These are phyloP conservation scores for Apophysomyces sp. DNA, from an alignment of 371 early-diverging fungal genomes.

Conservation along the genomic window DNA sequence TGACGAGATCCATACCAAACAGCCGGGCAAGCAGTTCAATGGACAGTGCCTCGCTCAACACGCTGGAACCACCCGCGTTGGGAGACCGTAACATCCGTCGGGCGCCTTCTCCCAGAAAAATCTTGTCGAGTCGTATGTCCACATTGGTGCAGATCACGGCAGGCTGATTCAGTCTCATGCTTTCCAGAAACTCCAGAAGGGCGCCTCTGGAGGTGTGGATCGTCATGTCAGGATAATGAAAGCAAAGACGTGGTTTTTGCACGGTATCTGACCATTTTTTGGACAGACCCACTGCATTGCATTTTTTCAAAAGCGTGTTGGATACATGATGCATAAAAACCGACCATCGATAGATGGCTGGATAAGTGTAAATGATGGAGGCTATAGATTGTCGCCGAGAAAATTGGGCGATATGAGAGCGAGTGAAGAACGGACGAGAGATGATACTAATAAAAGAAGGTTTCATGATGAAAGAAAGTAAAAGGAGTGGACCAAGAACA, in stretches of 20 bases:
- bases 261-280: neutral
- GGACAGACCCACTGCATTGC: neutral
- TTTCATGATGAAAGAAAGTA: neutral
- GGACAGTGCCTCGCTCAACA: conserved; percentile 55
- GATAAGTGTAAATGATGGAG: neutral
- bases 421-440: neutral
- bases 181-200: conserved; percentile 10
- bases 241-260: conserved; percentile 3
- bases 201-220: conserved; percentile 23
- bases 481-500: neutral
- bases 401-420: neutral
- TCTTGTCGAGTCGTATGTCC: neutral
- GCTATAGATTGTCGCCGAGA: neutral
- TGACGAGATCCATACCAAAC: conserved; percentile 40
- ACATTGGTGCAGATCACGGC: conserved; percentile 21
- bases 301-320: neutral
- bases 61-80: conserved; percentile 56
- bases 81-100: conserved; percentile 35
- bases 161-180: conserved; percentile 2
- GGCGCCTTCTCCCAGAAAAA: conserved; percentile 11
- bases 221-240: conserved; percentile 26
- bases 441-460: neutral
- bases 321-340: neutral
- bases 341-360: neutral
- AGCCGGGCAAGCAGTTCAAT: conserved; percentile 51